A percentile compares a stretch with the other conserved stretches of the same genome.
These are phyloP conservation scores for Trametes cinnabarina DNA, from an alignment of 768 basidiomycete genomes.

Conservation along the genomic window DNA sequence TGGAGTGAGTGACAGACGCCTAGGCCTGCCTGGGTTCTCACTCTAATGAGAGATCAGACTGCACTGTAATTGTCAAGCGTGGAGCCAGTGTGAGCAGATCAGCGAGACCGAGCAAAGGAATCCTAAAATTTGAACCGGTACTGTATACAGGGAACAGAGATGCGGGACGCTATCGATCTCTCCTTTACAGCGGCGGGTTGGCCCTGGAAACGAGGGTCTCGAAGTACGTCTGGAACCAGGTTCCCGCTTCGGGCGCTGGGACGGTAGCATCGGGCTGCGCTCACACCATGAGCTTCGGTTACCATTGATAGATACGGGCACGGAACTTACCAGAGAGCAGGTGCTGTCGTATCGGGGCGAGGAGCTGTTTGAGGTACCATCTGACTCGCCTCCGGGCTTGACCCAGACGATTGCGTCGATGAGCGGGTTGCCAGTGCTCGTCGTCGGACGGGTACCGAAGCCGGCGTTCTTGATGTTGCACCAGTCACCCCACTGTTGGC, in stretches of 20 bases:
- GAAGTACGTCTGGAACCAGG: conserved; percentile 72
- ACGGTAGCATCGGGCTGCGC: conserved; percentile 46
- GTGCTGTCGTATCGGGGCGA: conserved; percentile 50
- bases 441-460: conserved; percentile 59
- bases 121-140: conserved; percentile 11
- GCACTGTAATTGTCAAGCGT: no score
- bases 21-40: not conserved
- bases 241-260: conserved; percentile 61
- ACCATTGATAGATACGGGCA: not conserved
- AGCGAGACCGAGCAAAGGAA: not conserved
- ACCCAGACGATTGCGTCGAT: conserved; percentile 66
- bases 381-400: conserved; percentile 68
- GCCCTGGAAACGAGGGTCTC: conserved; percentile 51
- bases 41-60: not conserved
- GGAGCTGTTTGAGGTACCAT: conserved; percentile 58
- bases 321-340: conserved; percentile 47
- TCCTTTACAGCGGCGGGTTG: conserved; percentile 47
- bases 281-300: conserved; percentile 8
- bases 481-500: conserved; percentile 59
- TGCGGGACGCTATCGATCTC: not conserved
- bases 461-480: conserved; percentile 67
- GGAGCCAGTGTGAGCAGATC: no score
- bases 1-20: not conserved
- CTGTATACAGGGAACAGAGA: conserved; percentile 1
- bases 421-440: conserved; percentile 49